A percentile compares a stretch with the other conserved stretches of the same genome.
Conservation (phyloP, 768 basidiomycete species). For the Pleurotus cornucopiae region DNA sequence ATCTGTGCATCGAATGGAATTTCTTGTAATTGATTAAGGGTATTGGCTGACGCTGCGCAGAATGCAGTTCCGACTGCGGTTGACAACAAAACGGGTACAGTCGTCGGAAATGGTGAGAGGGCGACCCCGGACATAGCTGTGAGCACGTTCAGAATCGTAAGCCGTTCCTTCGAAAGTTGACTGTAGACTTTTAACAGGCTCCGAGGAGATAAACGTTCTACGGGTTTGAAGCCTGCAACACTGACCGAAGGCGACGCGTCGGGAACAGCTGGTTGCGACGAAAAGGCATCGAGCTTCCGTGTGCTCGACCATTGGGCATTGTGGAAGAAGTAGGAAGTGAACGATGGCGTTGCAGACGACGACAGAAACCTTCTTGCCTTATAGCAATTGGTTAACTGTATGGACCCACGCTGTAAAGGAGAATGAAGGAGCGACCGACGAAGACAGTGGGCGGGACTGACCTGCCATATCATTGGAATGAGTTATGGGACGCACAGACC, state of each 20-base stretch:
- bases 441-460: constrained; percentile 1
- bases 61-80: constrained; percentile 88
- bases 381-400: neutral
- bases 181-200: constrained; percentile 64
- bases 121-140: constrained; percentile 93
- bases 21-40: constrained; percentile 93
- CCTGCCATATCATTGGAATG: neutral
- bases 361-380: constrained; percentile 8
- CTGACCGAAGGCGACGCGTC: constrained; percentile 11
- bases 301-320: constrained; percentile 47
- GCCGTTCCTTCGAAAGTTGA: constrained; percentile 80
- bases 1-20: constrained; percentile 97
- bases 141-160: constrained; percentile 81
- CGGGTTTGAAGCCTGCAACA: constrained; percentile 27
- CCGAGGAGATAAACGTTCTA: constrained; percentile 40
- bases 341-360: constrained; percentile 18
- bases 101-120: constrained; percentile 82
- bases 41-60: constrained; percentile 90
- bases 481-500: neutral
- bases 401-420: neutral
- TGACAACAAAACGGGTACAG: constrained; percentile 78
- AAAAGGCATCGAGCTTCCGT: constrained; percentile 9
- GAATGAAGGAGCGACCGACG: neutral
- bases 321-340: constrained; percentile 62
- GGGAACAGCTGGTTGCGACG: constrained; percentile 7